These are phyloP conservation scores for Kalmanozyma brasiliensis DNA, from an alignment of 1,284 basidiomycete species.

Conservation along the genomic window DNA sequence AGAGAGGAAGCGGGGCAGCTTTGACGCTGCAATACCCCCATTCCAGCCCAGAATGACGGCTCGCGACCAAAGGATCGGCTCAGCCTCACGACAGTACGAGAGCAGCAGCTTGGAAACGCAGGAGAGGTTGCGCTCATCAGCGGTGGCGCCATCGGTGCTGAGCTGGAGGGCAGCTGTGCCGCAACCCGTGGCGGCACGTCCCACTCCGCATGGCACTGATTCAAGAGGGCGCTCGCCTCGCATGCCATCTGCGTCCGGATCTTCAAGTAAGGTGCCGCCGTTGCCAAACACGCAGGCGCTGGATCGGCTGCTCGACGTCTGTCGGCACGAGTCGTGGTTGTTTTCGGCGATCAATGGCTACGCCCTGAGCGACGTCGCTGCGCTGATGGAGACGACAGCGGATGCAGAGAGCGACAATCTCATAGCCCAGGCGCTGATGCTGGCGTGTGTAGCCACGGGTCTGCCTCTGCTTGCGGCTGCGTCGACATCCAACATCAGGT, in stretches of 20 bases:
- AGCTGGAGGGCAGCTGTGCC: slow-evolving; percentile 2
- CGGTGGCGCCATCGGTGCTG: slow-evolving; percentile 2
- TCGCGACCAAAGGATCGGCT: neutral
- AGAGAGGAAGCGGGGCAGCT: neutral
- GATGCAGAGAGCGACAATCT: slow-evolving; percentile 6
- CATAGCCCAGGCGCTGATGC: slow-evolving; percentile 14
- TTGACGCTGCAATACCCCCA: neutral
- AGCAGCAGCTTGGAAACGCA: neutral
- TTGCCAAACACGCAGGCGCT: slow-evolving; percentile 15
- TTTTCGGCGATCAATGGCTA: slow-evolving; percentile 25
- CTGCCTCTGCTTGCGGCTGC: slow-evolving; percentile 12
- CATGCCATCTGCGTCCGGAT: neutral
- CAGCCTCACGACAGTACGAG: neutral
- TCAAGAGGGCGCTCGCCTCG: no score
- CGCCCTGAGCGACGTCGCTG: slow-evolving; percentile 16
- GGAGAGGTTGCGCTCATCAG: neutral
- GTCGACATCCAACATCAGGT: slow-evolving; percentile 3
- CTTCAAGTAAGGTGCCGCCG: neutral
- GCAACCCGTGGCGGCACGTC: neutral
- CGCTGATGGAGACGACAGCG: slow-evolving; percentile 4
- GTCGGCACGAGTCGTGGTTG: slow-evolving; percentile 15
- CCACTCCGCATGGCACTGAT: slow-evolving; percentile 1
- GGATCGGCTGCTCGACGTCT: slow-evolving; percentile 13
- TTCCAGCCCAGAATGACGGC: neutral
- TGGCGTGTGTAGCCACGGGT: slow-evolving; percentile 18